Evolutionary conservation across 106 monocot species (phyloP).

Genomic region (Chionographis japonica): DNA sequence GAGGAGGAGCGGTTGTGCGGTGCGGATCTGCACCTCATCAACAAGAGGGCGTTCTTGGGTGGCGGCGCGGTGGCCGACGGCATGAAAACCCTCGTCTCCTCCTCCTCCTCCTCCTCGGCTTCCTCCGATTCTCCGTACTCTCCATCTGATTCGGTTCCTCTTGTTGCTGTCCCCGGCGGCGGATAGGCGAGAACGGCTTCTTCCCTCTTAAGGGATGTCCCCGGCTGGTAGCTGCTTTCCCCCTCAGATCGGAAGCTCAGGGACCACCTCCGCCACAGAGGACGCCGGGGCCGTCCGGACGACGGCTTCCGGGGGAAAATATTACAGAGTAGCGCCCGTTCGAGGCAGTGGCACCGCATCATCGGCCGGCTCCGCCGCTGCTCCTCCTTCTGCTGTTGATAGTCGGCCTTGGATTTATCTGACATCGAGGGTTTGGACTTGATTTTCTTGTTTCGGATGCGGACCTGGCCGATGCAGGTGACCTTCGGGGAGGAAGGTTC

Average conservation of each 20-base stretch:
- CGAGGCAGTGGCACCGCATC: slow-evolving; percentile 4
- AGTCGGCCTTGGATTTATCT: background rate
- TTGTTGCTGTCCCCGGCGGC: background rate
- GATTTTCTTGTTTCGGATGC: slow-evolving; percentile 38
- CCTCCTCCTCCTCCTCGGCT: slow-evolving; percentile 21
- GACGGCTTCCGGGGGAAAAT: background rate
- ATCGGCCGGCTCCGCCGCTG: background rate
- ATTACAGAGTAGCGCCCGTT: slow-evolving; percentile 6
- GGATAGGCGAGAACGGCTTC: background rate
- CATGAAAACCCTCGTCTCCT: slow-evolving; percentile 29
- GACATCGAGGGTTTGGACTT: background rate
- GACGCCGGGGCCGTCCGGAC: slow-evolving; percentile 2
- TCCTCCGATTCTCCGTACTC: background rate
- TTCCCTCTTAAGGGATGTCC: background rate
- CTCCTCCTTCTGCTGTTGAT: background rate
- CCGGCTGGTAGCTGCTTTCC: background rate
- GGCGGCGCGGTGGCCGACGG: slow-evolving; percentile 41
- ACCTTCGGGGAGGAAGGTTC: slow-evolving; percentile 90
- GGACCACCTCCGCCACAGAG: background rate
- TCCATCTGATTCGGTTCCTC: background rate
- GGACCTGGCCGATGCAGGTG: slow-evolving; percentile 93
- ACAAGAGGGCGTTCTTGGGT: slow-evolving; percentile 83
- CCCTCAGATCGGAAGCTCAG: slow-evolving; percentile 12
- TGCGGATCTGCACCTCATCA: slow-evolving; percentile 91
- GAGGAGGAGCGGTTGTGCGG: slow-evolving; percentile 56